phyloP scores from a whole-genome alignment of 257 asterid species.

The Solanum ossicruentum region DNA sequence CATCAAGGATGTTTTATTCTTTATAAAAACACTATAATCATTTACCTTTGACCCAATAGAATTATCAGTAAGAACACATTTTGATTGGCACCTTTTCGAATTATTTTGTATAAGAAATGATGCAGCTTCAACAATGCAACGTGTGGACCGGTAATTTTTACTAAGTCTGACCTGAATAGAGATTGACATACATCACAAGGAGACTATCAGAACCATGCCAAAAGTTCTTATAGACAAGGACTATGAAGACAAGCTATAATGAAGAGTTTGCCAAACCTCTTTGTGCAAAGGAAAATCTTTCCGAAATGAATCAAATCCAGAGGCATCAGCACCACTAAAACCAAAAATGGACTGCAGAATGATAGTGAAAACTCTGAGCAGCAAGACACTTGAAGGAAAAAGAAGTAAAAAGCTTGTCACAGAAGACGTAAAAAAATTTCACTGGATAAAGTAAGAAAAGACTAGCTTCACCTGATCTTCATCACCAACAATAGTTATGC shows the following conservation, averaged over 20 bases:
- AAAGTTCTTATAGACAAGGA: not conserved
- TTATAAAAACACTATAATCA: not conserved
- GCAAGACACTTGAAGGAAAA: not conserved
- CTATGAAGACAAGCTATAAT: not conserved
- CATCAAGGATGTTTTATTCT: not conserved
- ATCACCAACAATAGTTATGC: constrained; percentile 87
- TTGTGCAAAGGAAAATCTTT: constrained; percentile 75
- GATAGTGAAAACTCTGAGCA: not conserved
- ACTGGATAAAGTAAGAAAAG: constrained; percentile 2
- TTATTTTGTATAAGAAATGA: constrained; percentile 74
- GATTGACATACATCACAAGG: not conserved
- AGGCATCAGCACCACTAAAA: constrained; percentile 86
- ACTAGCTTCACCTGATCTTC: constrained; percentile 76
- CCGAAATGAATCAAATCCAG: constrained; percentile 89
- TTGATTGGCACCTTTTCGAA: constrained; percentile 48
- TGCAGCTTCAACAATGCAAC: constrained; percentile 93
- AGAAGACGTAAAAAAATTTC: not conserved
- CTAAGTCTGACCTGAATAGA: constrained; percentile 64
- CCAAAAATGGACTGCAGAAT: constrained; percentile 78
- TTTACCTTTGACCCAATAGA: constrained; percentile 81
- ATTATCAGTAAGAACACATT: constrained; percentile 66
- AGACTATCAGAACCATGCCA: not conserved
- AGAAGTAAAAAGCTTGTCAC: not conserved
- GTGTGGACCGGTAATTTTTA: constrained; percentile 82
- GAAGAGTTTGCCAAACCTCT: constrained; percentile 54